A percentile compares a stretch with the other conserved stretches of the same genome.
Conservation (phyloP, 768 basidiomycete species). For the Tricholomella constricta region DNA sequence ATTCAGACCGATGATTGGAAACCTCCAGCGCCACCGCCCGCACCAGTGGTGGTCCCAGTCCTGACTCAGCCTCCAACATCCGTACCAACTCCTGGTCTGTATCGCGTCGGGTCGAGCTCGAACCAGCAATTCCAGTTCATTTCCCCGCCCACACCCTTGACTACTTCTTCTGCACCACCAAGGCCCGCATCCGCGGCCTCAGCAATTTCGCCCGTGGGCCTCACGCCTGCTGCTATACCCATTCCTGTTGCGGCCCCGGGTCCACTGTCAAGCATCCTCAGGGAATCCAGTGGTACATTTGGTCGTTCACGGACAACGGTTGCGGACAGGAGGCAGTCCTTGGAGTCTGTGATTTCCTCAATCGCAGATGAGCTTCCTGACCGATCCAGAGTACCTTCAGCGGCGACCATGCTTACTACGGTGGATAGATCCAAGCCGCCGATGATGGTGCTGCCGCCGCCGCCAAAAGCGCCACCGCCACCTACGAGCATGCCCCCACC, state of each 20-base stretch:
- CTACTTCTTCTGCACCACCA: constrained; percentile 18
- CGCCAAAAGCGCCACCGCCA: constrained; percentile 75
- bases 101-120: constrained; percentile 52
- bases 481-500: constrained; percentile 74
- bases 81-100: constrained; percentile 43
- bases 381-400: constrained; percentile 68
- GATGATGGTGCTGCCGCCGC: constrained; percentile 82
- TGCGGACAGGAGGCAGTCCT: constrained; percentile 67
- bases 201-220: constrained; percentile 27
- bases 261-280: constrained; percentile 38
- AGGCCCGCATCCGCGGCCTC: constrained; percentile 28
- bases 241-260: constrained; percentile 37
- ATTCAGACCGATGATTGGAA: constrained; percentile 80
- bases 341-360: constrained; percentile 68
- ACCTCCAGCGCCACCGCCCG: constrained; percentile 43
- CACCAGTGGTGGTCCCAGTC: constrained; percentile 33
- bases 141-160: constrained; percentile 46
- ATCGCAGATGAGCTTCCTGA: constrained; percentile 36
- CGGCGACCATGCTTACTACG: constrained; percentile 43
- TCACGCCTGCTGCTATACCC: constrained; percentile 39
- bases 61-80: constrained; percentile 32
- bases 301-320: constrained; percentile 52
- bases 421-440: constrained; percentile 84
- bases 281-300: constrained; percentile 55
- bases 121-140: constrained; percentile 70